A percentile compares a stretch with the other conserved stretches of the same genome.
Conservation (phyloP, 1,139 yeast species). For the Arxiozyma bovina region DNA sequence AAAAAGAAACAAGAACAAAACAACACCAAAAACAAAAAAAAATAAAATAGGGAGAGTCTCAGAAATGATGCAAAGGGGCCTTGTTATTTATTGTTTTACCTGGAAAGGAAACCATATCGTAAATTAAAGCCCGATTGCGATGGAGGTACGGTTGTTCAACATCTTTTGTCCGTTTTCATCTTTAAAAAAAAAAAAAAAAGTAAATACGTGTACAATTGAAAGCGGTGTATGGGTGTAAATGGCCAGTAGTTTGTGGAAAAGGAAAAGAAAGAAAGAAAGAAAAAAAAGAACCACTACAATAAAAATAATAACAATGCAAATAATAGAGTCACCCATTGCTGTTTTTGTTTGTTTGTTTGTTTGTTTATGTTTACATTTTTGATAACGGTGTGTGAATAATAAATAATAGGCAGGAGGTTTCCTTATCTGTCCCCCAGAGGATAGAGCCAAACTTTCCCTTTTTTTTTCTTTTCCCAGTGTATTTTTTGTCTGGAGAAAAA, state of each 20-base stretch:
- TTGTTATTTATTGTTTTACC: not conserved
- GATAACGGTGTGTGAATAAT: not conserved
- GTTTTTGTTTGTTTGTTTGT: not conserved
- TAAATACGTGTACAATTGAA: not conserved
- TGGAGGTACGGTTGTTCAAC: not conserved
- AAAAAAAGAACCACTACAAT: too few relatives aligned
- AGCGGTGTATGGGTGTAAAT: too few relatives aligned
- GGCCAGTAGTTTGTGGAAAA: too few relatives aligned
- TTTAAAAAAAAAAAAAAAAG: not conserved
- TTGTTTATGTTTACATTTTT: not conserved
- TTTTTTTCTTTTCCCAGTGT: too few relatives aligned
- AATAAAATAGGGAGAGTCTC: not conserved
- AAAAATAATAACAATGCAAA: too few relatives aligned
- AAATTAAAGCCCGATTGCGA: not conserved
- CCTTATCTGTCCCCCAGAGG: not conserved
- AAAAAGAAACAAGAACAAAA: too few relatives aligned
- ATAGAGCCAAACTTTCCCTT: not conserved
- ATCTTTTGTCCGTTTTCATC: too few relatives aligned
- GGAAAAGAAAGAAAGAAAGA: too few relatives aligned
- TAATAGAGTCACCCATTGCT: too few relatives aligned
- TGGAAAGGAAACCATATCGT: not conserved
- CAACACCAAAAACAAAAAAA: not conserved
- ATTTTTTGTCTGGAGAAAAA: too few relatives aligned
- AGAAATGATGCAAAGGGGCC: not conserved
- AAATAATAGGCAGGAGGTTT: not conserved